These are phyloP conservation scores for Ascochyta fabae DNA, from an alignment of 2,329 filamentous ascomycete genomes.

Conservation along the genomic window DNA sequence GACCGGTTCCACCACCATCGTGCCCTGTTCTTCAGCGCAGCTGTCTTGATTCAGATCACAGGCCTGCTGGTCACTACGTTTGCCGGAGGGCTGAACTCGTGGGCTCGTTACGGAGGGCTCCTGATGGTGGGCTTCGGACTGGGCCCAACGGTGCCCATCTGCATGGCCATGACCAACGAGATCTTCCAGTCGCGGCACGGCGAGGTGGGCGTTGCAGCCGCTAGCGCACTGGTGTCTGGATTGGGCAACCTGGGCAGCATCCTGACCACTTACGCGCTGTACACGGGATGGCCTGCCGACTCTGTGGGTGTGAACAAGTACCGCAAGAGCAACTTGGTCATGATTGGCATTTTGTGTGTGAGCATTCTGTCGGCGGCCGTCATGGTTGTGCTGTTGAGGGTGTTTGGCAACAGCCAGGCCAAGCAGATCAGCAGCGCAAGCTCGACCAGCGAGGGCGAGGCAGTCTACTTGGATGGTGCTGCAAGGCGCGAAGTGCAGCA, in stretches of 20 bases:
- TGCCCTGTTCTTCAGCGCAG: conserved; percentile 79
- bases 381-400: conserved; percentile 70
- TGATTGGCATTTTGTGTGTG: conserved; percentile 82
- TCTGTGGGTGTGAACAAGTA: conserved; percentile 71
- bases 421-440: conserved; percentile 44
- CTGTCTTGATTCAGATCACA: conserved; percentile 78
- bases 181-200: conserved; percentile 89
- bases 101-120: conserved; percentile 88
- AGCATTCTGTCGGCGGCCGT: conserved; percentile 75
- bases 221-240: conserved; percentile 83
- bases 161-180: conserved; percentile 92
- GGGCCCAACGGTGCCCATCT: conserved; percentile 88
- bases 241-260: conserved; percentile 87
- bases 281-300: conserved; percentile 84
- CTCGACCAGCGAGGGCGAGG: conserved; percentile 59
- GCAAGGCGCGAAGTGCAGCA: conserved; percentile 51
- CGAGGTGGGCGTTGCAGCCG: conserved; percentile 87
- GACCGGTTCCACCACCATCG: conserved; percentile 85
- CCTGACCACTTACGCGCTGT: conserved; percentile 86
- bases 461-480: conserved; percentile 53
- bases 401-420: conserved; percentile 48
- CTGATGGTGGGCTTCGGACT: conserved; percentile 89
- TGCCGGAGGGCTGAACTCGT: conserved; percentile 69
- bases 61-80: conserved; percentile 82
- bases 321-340: conserved; percentile 82